phyloP scores from a whole-genome alignment of 805 yeast genomes.

The Yarrowia deformans region DNA sequence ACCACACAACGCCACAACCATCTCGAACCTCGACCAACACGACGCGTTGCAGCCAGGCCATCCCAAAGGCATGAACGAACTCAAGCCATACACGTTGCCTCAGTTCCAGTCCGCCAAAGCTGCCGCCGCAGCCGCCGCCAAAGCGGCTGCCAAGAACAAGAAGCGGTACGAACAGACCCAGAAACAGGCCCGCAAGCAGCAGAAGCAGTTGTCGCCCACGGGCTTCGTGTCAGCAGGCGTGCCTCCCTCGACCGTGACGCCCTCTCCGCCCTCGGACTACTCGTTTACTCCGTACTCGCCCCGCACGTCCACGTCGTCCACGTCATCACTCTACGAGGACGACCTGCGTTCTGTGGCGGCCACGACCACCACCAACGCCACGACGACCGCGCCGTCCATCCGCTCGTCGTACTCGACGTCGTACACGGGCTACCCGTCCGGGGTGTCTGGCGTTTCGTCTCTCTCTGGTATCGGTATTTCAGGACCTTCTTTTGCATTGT shows the following conservation, averaged over 20 bases:
- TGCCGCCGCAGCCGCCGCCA: conserved; percentile 34
- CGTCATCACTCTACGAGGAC: conserved; percentile 32
- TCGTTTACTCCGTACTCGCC: conserved; percentile 15
- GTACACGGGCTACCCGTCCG: conserved; percentile 2
- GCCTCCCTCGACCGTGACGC: not conserved
- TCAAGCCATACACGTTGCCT: conserved; percentile 39
- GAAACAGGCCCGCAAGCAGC: conserved; percentile 33
- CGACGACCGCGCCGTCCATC: conserved; percentile 30
- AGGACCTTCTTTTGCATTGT: conserved; percentile 15
- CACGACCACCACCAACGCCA: conserved; percentile 23
- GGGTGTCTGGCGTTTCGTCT: not conserved
- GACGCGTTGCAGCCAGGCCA: conserved; percentile 22
- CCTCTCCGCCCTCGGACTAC: conserved; percentile 30
- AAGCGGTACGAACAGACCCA: conserved; percentile 33
- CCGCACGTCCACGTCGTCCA: conserved; percentile 4
- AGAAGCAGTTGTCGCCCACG: not conserved
- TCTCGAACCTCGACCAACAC: not conserved
- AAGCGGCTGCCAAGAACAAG: conserved; percentile 32
- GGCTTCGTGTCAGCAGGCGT: conserved; percentile 16
- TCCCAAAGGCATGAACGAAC: conserved; percentile 24
- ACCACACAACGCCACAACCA: conserved; percentile 17
- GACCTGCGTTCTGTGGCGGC: conserved; percentile 30
- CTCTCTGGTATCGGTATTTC: conserved; percentile 6
- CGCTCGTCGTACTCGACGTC: conserved; percentile 27
- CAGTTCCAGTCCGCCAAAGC: conserved; percentile 39